phyloP scores from a whole-genome alignment of 805 yeast species.

The Scheffersomyces amazonensis region DNA sequence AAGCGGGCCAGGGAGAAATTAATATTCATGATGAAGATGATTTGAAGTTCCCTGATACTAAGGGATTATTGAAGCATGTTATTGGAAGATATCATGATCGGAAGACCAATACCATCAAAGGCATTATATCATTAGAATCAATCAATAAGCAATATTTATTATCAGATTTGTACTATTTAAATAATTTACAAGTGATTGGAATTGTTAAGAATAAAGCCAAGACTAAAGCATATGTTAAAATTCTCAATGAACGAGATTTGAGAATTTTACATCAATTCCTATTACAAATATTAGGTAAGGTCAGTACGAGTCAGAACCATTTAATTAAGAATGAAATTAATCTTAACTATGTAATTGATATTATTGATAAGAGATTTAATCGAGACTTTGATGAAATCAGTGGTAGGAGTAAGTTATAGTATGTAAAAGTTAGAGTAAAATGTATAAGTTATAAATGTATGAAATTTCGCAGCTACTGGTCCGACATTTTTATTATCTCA shows the following conservation, averaged over 20 bases:
- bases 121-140: slow-evolving; percentile 30
- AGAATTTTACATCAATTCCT: slow-evolving; percentile 20
- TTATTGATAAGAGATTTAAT: slow-evolving; percentile 27
- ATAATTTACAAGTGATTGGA: slow-evolving; percentile 29
- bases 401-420: slow-evolving; percentile 12
- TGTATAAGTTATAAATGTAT: too few species aligned
- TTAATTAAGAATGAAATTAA: slow-evolving; percentile 14
- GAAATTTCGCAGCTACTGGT: too few species aligned
- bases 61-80: slow-evolving; percentile 24
- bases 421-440: too few species aligned
- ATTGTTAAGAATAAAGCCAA: slow-evolving; percentile 41
- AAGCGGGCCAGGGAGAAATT: slow-evolving; percentile 2
- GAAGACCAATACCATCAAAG: slow-evolving; percentile 6
- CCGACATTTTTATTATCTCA: too few species aligned
- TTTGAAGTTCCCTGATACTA: slow-evolving; percentile 28
- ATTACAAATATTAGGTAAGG: slow-evolving; percentile 11
- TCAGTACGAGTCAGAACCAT: slow-evolving; percentile 4
- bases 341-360: slow-evolving; percentile 31
- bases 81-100: slow-evolving; percentile 15
- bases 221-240: slow-evolving; percentile 37
- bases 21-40: slow-evolving; percentile 16
- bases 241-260: slow-evolving; percentile 27
- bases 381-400: slow-evolving; percentile 6
- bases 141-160: slow-evolving; percentile 41
- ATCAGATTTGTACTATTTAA: slow-evolving; percentile 35